Evolutionary conservation across 129 eudicot species (phyloP).

Genomic region (Daucus carota): DNA sequence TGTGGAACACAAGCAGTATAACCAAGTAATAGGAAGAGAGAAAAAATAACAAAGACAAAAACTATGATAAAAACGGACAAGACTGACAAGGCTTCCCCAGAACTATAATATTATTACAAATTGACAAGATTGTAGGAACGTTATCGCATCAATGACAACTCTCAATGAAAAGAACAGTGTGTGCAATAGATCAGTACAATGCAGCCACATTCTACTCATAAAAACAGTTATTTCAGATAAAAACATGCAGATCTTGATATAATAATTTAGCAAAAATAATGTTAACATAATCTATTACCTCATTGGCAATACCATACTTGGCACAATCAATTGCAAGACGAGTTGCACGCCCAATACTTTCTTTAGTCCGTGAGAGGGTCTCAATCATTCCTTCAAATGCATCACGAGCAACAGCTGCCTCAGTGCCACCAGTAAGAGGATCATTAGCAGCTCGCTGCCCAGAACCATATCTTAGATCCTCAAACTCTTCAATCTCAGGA

Average conservation of each 20-base stretch:
- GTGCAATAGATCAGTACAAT: not conserved
- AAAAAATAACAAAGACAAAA: not conserved
- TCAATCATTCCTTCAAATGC: conserved; percentile 94
- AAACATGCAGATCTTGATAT: too few species aligned
- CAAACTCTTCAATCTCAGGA: conserved; percentile 47
- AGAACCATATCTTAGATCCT: conserved; percentile 57
- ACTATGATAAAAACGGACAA: not conserved
- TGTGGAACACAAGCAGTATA: not conserved
- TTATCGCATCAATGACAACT: not conserved
- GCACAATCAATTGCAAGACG: conserved; percentile 97
- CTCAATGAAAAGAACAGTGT: too few species aligned
- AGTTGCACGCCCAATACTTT: conserved; percentile 98
- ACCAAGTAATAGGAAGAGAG: not conserved
- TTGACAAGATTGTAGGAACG: not conserved
- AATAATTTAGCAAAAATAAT: too few species aligned
- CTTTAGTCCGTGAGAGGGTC: conserved; percentile 89
- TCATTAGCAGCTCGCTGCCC: conserved; percentile 48
- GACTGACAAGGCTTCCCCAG: not conserved
- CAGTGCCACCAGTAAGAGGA: conserved; percentile 86
- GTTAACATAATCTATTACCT: conserved; percentile 32
- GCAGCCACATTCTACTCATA: not conserved
- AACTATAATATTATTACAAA: too few species aligned
- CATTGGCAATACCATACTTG: conserved; percentile 80
- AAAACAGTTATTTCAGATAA: not conserved
- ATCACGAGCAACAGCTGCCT: conserved; percentile 96